Evolutionary conservation across 495 filamentous ascomycete species (phyloP), one percentile per base, ranked within the genome.

Genomic region (Hypoxylon intermedium): DNA sequence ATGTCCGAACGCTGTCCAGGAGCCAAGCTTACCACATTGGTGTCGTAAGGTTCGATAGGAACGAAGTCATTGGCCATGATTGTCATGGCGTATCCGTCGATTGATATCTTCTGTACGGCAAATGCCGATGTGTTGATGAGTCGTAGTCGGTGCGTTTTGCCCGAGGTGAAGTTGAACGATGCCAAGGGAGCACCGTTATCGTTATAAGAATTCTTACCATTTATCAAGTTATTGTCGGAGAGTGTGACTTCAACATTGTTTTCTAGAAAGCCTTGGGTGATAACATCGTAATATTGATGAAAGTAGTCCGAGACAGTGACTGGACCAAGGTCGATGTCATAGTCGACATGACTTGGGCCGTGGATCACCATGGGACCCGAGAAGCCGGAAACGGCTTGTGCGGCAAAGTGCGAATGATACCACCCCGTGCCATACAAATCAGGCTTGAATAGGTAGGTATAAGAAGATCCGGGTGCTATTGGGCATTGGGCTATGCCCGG

Each of bases 1-100:
- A 91, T 70, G 59, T 90, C 83, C 61, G 87, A 87, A 19, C 89
- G 79, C 70, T 92, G 87, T 3, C 85, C 88, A 60, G 89, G 85
- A 31, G 63, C 79, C 30, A 92, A 72, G 3, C 75, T 69, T 3
- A 89, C 59, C 3, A 75, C 69, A 12, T 79, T 64, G 15, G 75
- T 74, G 4, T 57, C 60, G 42, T 80, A 86, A 0, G 84, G 83
- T 1, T 60, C 60, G 26, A 87, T 76, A 2, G 82, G 79, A 0
- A 80, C 76, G 20, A 78, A 76, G 62, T 85, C 82, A 36, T 59
- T 76, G 2, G 75, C 74, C 13, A 84, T 77, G n/a, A 86, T 77
- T 3, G 65, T 77, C 51, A 86, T 55, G 0, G 67, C 72, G 67
- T 86, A 76, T 20, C 75, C 73, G 57, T 85, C 83, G 50, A 85